A percentile compares a stretch with the other conserved stretches of the same genome.
Evolutionary conservation across 2,329 filamentous ascomycete genomes (phyloP).

Genomic region (Penicillium crustosum): DNA sequence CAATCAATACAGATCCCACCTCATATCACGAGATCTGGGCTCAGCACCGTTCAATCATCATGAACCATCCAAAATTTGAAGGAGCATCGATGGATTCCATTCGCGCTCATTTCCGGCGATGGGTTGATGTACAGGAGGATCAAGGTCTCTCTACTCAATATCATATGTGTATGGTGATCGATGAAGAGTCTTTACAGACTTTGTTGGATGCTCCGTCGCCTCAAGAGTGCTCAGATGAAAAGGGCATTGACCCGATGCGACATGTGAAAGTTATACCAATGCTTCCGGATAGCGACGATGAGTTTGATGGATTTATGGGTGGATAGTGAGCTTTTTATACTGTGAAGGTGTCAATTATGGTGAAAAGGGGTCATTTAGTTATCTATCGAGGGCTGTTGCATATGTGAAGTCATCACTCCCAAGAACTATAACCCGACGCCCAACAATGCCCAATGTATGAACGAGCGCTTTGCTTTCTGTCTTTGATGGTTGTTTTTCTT

Average conservation of each 20-base stretch:
- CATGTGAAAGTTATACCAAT: slow-evolving; percentile 1
- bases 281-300: background rate
- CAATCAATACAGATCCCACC: background rate
- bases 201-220: background rate
- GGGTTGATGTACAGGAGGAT: background rate
- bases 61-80: background rate
- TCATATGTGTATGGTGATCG: slow-evolving; percentile 3
- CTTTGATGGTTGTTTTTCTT: no score
- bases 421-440: no score
- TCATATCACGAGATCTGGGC: background rate
- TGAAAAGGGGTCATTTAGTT: background rate
- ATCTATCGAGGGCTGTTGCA: background rate
- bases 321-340: background rate
- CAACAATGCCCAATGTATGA: no score
- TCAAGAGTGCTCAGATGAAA: background rate
- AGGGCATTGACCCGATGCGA: background rate
- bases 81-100: background rate
- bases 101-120: background rate
- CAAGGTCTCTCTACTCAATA: background rate
- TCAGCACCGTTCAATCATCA: background rate
- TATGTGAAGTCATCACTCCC: no score
- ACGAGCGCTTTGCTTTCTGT: no score
- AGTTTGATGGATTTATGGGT: slow-evolving; percentile 2
- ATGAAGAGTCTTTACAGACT: slow-evolving; percentile 1
- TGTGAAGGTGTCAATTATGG: background rate